Conservation (phyloP, 176 grass and related monocot species). For the Avena atlantica region DNA sequence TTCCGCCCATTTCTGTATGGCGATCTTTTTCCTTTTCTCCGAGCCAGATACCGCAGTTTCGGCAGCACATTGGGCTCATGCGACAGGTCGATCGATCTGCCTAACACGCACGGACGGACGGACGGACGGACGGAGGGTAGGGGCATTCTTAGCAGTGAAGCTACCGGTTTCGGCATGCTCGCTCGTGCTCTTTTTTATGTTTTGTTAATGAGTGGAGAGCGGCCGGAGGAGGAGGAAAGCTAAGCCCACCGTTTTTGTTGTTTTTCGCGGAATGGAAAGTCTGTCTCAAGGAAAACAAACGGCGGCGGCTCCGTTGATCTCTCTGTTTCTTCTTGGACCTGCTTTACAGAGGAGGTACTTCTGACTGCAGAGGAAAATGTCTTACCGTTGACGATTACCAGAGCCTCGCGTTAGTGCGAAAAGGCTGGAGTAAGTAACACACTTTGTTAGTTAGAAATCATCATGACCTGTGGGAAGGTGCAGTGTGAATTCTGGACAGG, state of each 20-base stretch:
- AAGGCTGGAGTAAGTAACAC: background rate
- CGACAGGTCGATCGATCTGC: background rate
- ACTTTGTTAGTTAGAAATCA: background rate
- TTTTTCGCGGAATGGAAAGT: constrained; percentile 49
- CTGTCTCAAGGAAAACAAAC: background rate
- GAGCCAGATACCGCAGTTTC: background rate
- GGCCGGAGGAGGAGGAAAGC: background rate
- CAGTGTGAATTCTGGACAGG: background rate
- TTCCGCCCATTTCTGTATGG: background rate
- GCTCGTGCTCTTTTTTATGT: background rate
- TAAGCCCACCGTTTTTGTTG: constrained; percentile 38
- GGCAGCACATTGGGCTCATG: constrained; percentile 3
- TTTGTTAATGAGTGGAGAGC: background rate
- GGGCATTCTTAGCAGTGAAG: constrained; percentile 57
- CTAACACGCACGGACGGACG: background rate
- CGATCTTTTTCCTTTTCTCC: background rate
- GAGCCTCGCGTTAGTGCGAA: constrained; percentile 3
- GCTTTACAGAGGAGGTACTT: constrained; percentile 27
- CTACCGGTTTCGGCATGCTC: constrained; percentile 41
- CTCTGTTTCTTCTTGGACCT: constrained; percentile 6
- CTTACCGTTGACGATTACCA: constrained; percentile 18
- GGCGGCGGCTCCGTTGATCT: constrained; percentile 9
- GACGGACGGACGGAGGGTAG: background rate
- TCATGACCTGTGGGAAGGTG: background rate
- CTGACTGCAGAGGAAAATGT: constrained; percentile 3